phyloP scores from a whole-genome alignment of 2,329 filamentous ascomycete genomes.

The Clonostachys rosea region DNA sequence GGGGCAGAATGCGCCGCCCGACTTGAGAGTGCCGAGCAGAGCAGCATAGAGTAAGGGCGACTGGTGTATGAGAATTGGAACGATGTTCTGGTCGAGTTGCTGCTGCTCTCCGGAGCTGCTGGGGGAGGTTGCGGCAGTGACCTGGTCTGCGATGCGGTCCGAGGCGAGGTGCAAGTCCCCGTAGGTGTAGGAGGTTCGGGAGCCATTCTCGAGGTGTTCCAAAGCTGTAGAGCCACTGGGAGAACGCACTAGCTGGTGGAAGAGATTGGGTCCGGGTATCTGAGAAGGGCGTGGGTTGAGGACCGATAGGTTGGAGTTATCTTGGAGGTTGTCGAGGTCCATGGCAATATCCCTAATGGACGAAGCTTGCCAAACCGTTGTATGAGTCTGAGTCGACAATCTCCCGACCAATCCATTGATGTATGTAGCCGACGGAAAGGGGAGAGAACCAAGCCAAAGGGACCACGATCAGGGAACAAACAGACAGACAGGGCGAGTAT shows the following conservation, averaged over 20 bases:
- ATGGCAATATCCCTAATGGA: too few species aligned
- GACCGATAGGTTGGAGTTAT: slow-evolving; percentile 29
- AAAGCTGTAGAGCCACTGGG: slow-evolving; percentile 18
- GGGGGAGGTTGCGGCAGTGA: slow-evolving; percentile 15
- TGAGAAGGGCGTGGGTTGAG: slow-evolving; percentile 35
- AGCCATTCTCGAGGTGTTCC: slow-evolving; percentile 18
- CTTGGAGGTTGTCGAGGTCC: neutral
- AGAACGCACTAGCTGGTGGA: slow-evolving; percentile 56
- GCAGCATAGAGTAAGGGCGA: slow-evolving; percentile 73
- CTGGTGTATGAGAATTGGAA: slow-evolving; percentile 77
- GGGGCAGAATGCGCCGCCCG: slow-evolving; percentile 82
- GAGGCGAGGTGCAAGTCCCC: slow-evolving; percentile 54
- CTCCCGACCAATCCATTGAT: too few species aligned
- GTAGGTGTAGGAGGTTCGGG: slow-evolving; percentile 50
- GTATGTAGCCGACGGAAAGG: too few species aligned
- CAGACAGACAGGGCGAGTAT: too few species aligned
- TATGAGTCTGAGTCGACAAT: too few species aligned
- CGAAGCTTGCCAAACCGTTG: too few species aligned
- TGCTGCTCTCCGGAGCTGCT: neutral
- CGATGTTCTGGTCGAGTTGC: slow-evolving; percentile 36
- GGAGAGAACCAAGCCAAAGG: too few species aligned
- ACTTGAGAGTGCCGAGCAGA: slow-evolving; percentile 72
- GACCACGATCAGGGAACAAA: too few species aligned
- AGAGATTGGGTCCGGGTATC: slow-evolving; percentile 35
- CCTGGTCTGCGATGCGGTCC: slow-evolving; percentile 46